phyloP scores from a whole-genome alignment of 768 basidiomycete species.

The Coprinellus micaceus region DNA sequence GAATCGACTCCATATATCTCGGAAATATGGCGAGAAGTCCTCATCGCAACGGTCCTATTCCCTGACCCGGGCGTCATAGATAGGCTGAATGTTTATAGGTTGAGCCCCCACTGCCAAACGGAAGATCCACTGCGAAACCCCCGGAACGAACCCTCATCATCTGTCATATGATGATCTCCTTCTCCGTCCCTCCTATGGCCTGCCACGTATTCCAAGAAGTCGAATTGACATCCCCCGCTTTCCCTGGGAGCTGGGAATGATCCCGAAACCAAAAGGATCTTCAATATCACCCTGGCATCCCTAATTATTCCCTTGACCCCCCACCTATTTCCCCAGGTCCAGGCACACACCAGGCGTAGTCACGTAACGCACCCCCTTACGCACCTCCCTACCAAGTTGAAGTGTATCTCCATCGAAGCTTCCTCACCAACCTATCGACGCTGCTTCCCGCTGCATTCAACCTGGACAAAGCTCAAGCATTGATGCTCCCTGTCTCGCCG shows the following conservation, averaged over 20 bases:
- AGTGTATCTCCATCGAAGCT: too few relatives aligned
- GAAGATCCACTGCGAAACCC: not conserved
- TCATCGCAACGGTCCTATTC: not conserved
- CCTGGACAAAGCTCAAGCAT: too few relatives aligned
- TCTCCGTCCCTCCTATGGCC: not conserved
- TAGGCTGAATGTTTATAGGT: too few relatives aligned
- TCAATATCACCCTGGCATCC: not conserved
- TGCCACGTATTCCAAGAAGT: not conserved
- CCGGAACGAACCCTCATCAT: not conserved
- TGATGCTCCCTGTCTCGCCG: not conserved
- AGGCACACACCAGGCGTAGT: not conserved
- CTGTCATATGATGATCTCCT: not conserved
- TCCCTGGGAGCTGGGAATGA: not conserved
- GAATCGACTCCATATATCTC: not conserved
- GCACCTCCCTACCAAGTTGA: too few relatives aligned
- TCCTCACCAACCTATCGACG: too few relatives aligned
- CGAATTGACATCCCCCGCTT: too few relatives aligned
- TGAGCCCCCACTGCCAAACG: too few relatives aligned
- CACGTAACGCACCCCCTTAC: too few relatives aligned
- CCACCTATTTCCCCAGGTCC: not conserved
- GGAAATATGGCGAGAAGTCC: not conserved
- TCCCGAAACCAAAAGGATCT: not conserved
- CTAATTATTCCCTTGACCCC: not conserved
- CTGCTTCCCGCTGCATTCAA: too few relatives aligned
- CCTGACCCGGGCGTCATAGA: not conserved